phyloP scores from a whole-genome alignment of 2,329 filamentous ascomycete genomes.

The Amesomyces nigricolor region DNA sequence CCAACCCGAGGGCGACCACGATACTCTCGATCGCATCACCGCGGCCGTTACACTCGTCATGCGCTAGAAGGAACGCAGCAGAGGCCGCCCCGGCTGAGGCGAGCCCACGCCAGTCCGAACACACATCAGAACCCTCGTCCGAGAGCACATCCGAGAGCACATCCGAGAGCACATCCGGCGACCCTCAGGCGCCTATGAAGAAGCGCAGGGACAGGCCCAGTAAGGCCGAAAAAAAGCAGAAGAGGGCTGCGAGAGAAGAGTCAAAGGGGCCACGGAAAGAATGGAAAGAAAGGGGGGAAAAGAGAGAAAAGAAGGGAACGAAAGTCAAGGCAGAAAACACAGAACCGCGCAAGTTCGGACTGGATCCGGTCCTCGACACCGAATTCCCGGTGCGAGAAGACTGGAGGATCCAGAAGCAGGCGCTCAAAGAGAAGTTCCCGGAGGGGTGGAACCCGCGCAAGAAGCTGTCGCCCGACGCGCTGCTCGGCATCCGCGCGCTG shows the following conservation, averaged over 20 bases:
- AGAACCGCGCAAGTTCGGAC: too few relatives aligned
- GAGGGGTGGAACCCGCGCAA: conserved; percentile 79
- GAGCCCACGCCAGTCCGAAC: neutral
- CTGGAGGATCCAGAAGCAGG: conserved; percentile 74
- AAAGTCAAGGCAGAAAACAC: neutral
- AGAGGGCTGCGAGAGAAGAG: neutral
- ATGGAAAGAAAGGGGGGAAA: neutral
- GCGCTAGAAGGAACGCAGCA: neutral
- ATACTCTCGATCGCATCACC: neutral
- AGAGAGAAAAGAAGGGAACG: neutral
- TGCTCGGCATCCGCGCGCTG: conserved; percentile 82
- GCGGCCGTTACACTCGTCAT: conserved; percentile 18
- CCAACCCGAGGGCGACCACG: neutral
- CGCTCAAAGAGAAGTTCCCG: conserved; percentile 71
- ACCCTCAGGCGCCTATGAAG: neutral
- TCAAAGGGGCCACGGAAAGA: neutral
- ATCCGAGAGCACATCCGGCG: neutral
- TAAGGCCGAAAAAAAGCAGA: neutral
- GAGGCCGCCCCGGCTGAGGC: neutral
- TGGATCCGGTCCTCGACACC: too few relatives aligned
- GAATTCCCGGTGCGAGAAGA: conserved; percentile 23
- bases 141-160: neutral
- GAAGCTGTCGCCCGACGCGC: conserved; percentile 81
- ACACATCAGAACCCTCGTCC: neutral
- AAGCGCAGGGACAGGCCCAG: neutral